Evolutionary conservation across 208 protist species (phyloP).

Genomic region (Trypanosoma congolense): DNA sequence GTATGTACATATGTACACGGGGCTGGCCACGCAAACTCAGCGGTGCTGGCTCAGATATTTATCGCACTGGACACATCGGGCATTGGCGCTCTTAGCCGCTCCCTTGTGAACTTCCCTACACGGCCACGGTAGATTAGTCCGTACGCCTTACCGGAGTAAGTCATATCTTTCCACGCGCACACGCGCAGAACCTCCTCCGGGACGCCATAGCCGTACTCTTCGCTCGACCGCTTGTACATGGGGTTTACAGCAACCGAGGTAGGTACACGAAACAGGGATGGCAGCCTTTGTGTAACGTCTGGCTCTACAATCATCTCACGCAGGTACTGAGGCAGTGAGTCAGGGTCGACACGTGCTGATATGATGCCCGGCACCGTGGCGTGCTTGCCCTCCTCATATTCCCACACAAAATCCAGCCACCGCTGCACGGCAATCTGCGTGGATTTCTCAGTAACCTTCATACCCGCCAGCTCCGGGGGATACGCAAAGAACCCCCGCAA

Average conservation of each 20-base stretch:
- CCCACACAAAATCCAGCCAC: conserved; percentile 82
- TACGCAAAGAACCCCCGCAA: conserved; percentile 82
- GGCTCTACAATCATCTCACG: conserved; percentile 59
- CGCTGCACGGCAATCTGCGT: conserved; percentile 58
- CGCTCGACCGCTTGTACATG: conserved; percentile 74
- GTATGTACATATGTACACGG: too few relatives aligned
- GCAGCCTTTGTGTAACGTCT: conserved; percentile 21
- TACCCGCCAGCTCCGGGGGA: conserved; percentile 59
- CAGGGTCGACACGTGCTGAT: conserved; percentile 58
- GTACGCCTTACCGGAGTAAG: conserved; percentile 63
- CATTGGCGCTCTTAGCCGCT: conserved; percentile 29
- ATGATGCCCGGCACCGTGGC: conserved; percentile 64
- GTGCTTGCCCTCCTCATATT: conserved; percentile 63
- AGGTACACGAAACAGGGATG: conserved; percentile 24
- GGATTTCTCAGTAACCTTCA: conserved; percentile 47
- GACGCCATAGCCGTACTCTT: conserved; percentile 64
- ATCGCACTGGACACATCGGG: conserved; percentile 59
- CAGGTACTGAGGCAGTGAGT: conserved; percentile 46
- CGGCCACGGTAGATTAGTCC: conserved; percentile 71
- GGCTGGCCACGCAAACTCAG: too few relatives aligned
- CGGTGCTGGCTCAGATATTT: conserved; percentile 66
- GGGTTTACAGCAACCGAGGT: conserved; percentile 42
- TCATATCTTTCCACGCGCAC: conserved; percentile 61
- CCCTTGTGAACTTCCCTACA: conserved; percentile 57
- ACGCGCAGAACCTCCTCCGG: conserved; percentile 52